Conservation (phyloP, 1,284 basidiomycete genomes). For the Ganoderma lingzhi region DNA sequence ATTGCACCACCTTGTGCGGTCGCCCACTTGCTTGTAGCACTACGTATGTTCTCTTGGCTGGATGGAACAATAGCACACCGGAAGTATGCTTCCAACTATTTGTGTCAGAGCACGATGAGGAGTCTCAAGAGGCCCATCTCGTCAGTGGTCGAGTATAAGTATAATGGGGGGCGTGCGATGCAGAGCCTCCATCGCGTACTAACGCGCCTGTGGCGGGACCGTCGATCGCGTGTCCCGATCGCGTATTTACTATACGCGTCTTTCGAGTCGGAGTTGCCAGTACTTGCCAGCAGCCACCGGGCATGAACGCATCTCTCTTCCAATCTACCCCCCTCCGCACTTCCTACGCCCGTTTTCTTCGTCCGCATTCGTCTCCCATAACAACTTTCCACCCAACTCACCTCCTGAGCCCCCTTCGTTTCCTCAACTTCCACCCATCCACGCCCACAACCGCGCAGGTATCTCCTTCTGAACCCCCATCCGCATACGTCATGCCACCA, state of each 20-base stretch:
- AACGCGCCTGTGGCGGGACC: conserved; percentile 35
- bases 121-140: background rate
- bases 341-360: background rate
- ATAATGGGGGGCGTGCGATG: background rate
- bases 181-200: no score
- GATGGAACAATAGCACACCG: background rate
- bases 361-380: background rate
- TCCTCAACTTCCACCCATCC: background rate
- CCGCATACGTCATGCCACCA: conserved; percentile 42
- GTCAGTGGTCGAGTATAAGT: background rate
- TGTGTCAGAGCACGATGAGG: background rate
- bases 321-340: conserved; percentile 6
- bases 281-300: background rate
- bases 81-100: background rate
- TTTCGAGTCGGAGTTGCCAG: no score
- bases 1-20: conserved; percentile 24
- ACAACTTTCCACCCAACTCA: no score
- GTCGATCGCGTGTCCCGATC: conserved; percentile 15
- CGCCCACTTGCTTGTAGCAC: background rate
- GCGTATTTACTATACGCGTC: conserved; percentile 8
- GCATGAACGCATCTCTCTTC: conserved; percentile 25
- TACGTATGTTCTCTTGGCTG: background rate
- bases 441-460: background rate
- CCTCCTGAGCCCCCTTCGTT: background rate
- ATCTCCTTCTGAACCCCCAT: background rate